phyloP scores from a whole-genome alignment of 495 filamentous ascomycete genomes.

The Penicillium crystallinum region DNA sequence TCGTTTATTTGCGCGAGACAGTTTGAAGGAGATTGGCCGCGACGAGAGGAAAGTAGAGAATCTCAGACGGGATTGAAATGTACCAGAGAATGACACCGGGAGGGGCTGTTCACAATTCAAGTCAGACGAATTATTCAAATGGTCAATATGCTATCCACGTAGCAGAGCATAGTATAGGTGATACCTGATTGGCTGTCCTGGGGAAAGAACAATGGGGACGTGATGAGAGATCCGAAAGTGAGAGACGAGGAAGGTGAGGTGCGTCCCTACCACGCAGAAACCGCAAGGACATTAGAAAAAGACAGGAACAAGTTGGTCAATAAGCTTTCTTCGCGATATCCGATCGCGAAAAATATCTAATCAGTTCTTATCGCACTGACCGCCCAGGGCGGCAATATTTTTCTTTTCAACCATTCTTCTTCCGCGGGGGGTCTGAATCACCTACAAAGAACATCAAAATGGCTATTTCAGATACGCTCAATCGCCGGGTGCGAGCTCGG shows the following conservation, averaged over 20 bases:
- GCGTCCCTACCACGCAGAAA: background rate
- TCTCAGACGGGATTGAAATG: background rate
- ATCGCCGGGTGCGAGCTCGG: constrained; percentile 55
- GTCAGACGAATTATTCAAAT: background rate
- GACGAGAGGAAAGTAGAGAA: background rate
- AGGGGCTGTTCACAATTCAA: background rate
- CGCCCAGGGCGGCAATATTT: constrained; percentile 23
- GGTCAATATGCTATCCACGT: background rate
- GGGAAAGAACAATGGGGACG: background rate
- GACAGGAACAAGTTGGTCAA: background rate
- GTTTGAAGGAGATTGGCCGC: constrained; percentile 5
- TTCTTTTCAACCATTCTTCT: constrained; percentile 13
- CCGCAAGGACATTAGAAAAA: background rate
- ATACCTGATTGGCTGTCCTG: constrained; percentile 1
- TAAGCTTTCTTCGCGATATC: constrained; percentile 5
- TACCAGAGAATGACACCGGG: background rate
- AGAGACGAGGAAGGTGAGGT: background rate
- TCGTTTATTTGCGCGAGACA: constrained; percentile 14
- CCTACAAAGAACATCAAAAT: constrained; percentile 24
- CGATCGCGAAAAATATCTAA: constrained; percentile 19
- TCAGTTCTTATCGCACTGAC: constrained; percentile 24
- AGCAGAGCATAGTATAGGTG: background rate
- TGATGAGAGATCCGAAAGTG: background rate
- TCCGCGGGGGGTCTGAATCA: background rate
- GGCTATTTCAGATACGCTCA: constrained; percentile 46